These are phyloP conservation scores for Rosa rugosa DNA, from an alignment of 306 rosid species.

Conservation along the genomic window DNA sequence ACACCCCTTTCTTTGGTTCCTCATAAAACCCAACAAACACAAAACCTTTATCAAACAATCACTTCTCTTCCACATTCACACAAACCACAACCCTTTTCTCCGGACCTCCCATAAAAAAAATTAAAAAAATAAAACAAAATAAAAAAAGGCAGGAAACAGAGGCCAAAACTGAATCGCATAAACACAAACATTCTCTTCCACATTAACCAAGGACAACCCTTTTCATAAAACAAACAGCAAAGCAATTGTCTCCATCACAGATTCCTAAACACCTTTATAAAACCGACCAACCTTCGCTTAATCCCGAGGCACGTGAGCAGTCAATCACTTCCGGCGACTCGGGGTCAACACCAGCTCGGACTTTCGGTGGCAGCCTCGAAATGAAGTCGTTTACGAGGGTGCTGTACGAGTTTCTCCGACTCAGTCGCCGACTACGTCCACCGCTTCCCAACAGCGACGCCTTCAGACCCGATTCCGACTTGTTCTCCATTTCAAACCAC, in stretches of 20 bases:
- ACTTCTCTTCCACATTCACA: too few species aligned
- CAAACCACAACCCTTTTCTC: too few species aligned
- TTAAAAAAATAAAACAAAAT: too few species aligned
- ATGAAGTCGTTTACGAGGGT: constrained; percentile 42
- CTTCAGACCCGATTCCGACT: constrained; percentile 22
- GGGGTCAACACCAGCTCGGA: constrained; percentile 29
- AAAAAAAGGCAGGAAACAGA: too few species aligned
- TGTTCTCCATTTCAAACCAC: constrained; percentile 24
- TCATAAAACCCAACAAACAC: too few species aligned
- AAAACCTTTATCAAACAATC: too few species aligned
- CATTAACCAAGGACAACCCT: not conserved
- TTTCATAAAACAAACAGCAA: not conserved
- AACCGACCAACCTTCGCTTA: constrained; percentile 32
- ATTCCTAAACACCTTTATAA: too few species aligned
- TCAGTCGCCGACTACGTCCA: constrained; percentile 22
- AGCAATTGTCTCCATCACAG: too few species aligned
- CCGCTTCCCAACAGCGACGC: constrained; percentile 29
- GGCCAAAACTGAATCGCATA: not conserved
- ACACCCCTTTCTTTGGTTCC: not conserved
- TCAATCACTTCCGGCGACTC: constrained; percentile 37
- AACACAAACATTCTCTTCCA: not conserved
- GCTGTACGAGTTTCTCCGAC: constrained; percentile 43
- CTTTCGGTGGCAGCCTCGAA: constrained; percentile 37
- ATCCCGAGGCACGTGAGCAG: constrained; percentile 26
- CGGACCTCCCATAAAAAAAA: too few species aligned